Base-by-base conservation (phyloP, 73 alveolate genomes). In the Paramecium pentaurelia region DNA sequence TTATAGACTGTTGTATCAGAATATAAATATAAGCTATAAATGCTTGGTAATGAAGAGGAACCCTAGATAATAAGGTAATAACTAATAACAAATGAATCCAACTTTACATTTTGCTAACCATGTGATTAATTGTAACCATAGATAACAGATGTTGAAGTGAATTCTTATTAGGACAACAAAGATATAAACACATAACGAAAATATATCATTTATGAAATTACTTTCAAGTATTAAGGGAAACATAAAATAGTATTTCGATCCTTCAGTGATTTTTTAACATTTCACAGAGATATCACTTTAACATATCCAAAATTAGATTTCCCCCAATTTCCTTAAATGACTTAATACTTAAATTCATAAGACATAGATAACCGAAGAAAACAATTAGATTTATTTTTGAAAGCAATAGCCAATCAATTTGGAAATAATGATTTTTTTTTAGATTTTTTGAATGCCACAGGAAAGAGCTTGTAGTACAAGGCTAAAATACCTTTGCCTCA, bases 301-400 rank as follows among this genome's bases (percentile, higher is more conserved):
- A 11, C 14, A 18, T 45, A 80, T 80, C 58, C 44, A 25, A 8
- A n/a, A 10, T 12, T 27, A 27, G 2, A 20, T 4, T 80, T 80
- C 5, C 91, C 91, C 2, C 6, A 8, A 0, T 45, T 80, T 44
- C 91, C 91, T 40, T 10, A 40, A 80, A n/a, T 27, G 28, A 49
- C 75, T 8, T 20, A 2, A 47, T 37, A 36, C 0, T 12, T 80
- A 45, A 20, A 30, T 20, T 47, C 44, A 2, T 14, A 40, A 27
- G 91, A 80, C 14, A 49, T 80, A 6, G 91, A 80, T 8, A 64
- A 80, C 11, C 20, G 91, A 49, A 80, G 91, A 49, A 3, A 22
- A 22, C 36, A 32, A 42, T 20, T 80, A 80, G 77, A 25, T 7
- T 3, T 2, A 6, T 80, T 80, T 47, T 10, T 80, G 14, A 10